These are phyloP conservation scores for Colletotrichum sp. DNA, from an alignment of 2,329 filamentous ascomycete genomes.

Conservation along the genomic window DNA sequence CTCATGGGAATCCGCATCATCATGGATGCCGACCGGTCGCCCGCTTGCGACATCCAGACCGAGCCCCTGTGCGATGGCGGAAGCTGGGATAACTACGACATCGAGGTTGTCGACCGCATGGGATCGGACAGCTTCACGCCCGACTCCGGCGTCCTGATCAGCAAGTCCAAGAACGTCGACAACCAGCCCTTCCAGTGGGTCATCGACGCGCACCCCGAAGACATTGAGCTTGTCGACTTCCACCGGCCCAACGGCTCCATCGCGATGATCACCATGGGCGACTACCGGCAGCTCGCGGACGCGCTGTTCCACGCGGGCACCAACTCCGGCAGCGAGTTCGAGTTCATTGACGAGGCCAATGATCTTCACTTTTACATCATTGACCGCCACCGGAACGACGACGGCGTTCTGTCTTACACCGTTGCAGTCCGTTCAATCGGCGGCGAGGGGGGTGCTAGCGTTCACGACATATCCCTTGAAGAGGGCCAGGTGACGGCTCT, in stretches of 20 bases:
- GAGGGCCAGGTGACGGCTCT: slow-evolving; percentile 34
- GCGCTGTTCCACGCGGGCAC: slow-evolving; percentile 61
- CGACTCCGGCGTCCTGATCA: slow-evolving; percentile 58
- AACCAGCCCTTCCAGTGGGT: slow-evolving; percentile 57
- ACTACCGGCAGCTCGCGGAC: slow-evolving; percentile 58
- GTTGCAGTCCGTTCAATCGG: slow-evolving; percentile 51
- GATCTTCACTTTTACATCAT: slow-evolving; percentile 56
- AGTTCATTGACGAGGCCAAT: slow-evolving; percentile 53
- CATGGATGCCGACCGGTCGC: slow-evolving; percentile 49
- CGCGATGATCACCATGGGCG: slow-evolving; percentile 53
- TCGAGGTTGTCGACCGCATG: slow-evolving; percentile 60
- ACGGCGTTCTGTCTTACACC: slow-evolving; percentile 52
- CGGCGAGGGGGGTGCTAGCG: slow-evolving; percentile 34
- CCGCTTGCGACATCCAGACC: slow-evolving; percentile 43
- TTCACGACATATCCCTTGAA: slow-evolving; percentile 40
- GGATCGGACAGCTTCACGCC: slow-evolving; percentile 58
- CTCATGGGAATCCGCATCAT: slow-evolving; percentile 53
- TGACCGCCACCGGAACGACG: slow-evolving; percentile 42
- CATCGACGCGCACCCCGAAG: slow-evolving; percentile 59
- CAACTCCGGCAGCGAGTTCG: slow-evolving; percentile 53
- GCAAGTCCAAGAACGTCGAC: slow-evolving; percentile 54
- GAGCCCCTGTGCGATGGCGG: slow-evolving; percentile 57
- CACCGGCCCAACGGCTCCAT: slow-evolving; percentile 52
- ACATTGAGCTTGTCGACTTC: slow-evolving; percentile 56
- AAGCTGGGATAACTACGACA: slow-evolving; percentile 54